Evolutionary conservation across 2,329 filamentous ascomycete genomes (phyloP), one percentile per base, ranked within the genome.

Genomic region (Madurella mycetomatis): DNA sequence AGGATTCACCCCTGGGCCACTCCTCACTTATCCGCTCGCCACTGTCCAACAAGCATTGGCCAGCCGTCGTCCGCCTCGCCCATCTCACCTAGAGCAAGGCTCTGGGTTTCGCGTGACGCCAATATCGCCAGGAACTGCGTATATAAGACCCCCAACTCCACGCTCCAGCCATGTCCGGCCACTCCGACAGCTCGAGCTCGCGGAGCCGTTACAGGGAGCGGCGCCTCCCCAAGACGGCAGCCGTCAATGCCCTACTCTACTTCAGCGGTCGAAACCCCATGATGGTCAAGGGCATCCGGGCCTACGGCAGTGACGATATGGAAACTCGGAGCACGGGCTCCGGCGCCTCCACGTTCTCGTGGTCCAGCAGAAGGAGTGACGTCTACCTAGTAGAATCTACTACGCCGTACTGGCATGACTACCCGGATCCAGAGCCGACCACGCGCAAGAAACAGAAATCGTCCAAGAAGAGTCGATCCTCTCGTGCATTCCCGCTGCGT

Each of bases 171-270:
- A 62, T 62, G 60, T 59, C 57, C 40, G 18, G 39, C 31, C 50
- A 42, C 30, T 55, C 59, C 12, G n/a, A 49, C 43, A 55, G 58
- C 58, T 55, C 57, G 19, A 43, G 45, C 49, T 60, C 60, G 3
- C 44, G 41, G 41, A 42, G 47, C 43, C 56, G 47, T 11, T 58
- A 54, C 39, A 53, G 46, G 30, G 59, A 62, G 43, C 19, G 54
- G 11, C 53, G 42, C 2, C 48, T 64, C 3, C 61, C 61, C 12
- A 52, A 64, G 47, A 64, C 54, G 5, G 2, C n/a, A 4, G 49
- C 62, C 37, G 55, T 64, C 47, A 61, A 59, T 18, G 44, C 58
- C 2, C 41, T 65, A n/a, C 49, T 64, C 17, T 66, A 58, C 39
- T 61, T 63, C 45, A 55, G 55, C 41, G 61, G 64, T 4, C 57